Evolutionary conservation across 352 stramenopile genomes (phyloP).

Genomic region (Globisporangium iwayamae): DNA sequence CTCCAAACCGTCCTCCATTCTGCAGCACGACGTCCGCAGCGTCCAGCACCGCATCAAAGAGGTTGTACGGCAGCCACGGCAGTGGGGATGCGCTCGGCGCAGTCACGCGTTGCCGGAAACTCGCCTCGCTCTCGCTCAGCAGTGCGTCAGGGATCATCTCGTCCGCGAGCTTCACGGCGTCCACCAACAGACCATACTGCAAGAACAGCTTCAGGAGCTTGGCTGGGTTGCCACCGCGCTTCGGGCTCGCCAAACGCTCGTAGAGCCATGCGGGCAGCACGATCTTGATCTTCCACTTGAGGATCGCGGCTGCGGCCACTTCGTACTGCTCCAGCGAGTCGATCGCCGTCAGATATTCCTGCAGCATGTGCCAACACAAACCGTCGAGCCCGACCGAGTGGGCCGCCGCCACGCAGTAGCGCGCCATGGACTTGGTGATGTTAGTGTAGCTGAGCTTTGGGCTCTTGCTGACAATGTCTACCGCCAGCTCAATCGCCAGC

Average conservation of each 20-base stretch:
- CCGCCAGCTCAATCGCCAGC: constrained; percentile 45
- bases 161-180: constrained; percentile 55
- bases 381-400: constrained; percentile 31
- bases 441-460: constrained; percentile 19
- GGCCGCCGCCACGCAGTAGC: constrained; percentile 58
- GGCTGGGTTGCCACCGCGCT: constrained; percentile 37
- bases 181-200: constrained; percentile 56
- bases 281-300: constrained; percentile 66
- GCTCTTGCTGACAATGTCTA: constrained; percentile 40
- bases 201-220: constrained; percentile 60
- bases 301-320: constrained; percentile 48
- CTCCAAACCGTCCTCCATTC: constrained; percentile 4
- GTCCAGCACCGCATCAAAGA: constrained; percentile 62
- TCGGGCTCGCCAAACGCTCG: constrained; percentile 30
- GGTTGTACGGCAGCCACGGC: constrained; percentile 67
- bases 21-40: constrained; percentile 35
- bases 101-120: constrained; percentile 37
- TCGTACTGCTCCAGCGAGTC: constrained; percentile 50
- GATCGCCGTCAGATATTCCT: constrained; percentile 38
- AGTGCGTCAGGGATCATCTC: constrained; percentile 35
- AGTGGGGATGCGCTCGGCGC: constrained; percentile 20
- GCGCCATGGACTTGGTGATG: constrained; percentile 63
- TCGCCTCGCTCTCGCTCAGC: constrained; percentile 31
- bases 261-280: constrained; percentile 58
- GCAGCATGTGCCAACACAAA: constrained; percentile 55